Evolutionary conservation across 768 basidiomycete genomes (phyloP).

Genomic region (Hortiboletus flavorubellus): DNA sequence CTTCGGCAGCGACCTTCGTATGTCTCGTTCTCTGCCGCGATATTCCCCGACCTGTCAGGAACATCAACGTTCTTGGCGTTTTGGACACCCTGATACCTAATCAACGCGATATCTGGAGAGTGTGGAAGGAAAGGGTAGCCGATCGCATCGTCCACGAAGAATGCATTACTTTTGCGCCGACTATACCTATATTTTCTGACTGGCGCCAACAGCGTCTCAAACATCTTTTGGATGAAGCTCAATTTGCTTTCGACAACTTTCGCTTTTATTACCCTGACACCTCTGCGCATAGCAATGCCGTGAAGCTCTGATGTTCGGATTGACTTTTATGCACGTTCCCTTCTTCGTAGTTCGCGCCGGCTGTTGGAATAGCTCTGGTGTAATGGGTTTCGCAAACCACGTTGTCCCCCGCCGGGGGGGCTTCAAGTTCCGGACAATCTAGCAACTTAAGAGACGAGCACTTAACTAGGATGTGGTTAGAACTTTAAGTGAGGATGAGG

Average conservation of each 20-base stretch:
- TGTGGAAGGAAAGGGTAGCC: conserved; percentile 17
- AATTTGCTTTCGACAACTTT: conserved; percentile 1
- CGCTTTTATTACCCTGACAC: not conserved
- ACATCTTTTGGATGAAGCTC: conserved; percentile 12
- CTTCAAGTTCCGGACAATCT: not conserved
- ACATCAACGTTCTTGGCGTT: conserved; percentile 7
- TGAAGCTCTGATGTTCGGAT: not conserved
- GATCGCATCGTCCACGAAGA: conserved; percentile 17
- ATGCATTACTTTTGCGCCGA: conserved; percentile 11
- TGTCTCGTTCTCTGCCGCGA: conserved; percentile 16
- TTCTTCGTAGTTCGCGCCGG: not conserved
- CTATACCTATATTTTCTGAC: conserved; percentile 15
- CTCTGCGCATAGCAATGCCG: not conserved
- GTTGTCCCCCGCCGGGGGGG: not conserved
- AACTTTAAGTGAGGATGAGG: not conserved
- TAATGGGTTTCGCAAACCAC: not conserved
- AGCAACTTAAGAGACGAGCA: too few relatives aligned
- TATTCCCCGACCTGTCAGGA: conserved; percentile 12
- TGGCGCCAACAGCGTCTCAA: conserved; percentile 7
- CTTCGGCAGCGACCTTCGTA: conserved; percentile 16
- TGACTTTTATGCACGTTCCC: too few relatives aligned
- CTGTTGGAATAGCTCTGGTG: not conserved
- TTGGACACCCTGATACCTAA: conserved; percentile 15
- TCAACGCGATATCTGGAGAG: conserved; percentile 13
- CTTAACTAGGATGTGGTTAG: not conserved